A percentile compares a stretch with the other conserved stretches of the same genome.
These are phyloP conservation scores for Pholiota conissans DNA, from an alignment of 768 basidiomycete species.

Conservation along the genomic window DNA sequence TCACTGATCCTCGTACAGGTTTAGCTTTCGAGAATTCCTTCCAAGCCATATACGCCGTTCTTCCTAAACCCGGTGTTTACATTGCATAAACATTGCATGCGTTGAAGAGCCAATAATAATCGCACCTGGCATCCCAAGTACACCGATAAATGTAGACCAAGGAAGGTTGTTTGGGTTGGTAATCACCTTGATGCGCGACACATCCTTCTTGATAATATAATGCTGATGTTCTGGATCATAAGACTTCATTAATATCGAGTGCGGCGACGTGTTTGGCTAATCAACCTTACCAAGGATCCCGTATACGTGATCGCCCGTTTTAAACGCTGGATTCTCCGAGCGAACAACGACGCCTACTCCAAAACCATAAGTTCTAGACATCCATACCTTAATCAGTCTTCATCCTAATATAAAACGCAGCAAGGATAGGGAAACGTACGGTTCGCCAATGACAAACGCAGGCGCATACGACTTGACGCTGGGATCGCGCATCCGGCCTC, in stretches of 20 bases:
- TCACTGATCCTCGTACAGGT: conserved; percentile 22
- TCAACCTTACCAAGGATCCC: conserved; percentile 29
- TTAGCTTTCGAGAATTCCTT: conserved; percentile 38
- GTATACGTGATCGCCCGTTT: conserved; percentile 41
- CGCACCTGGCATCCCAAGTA: conserved; percentile 55
- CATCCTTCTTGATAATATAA: conserved; percentile 32
- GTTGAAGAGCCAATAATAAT: neutral
- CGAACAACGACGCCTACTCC: conserved; percentile 47
- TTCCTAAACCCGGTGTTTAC: too few relatives aligned
- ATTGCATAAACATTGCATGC: too few relatives aligned
- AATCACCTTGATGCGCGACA: conserved; percentile 25
- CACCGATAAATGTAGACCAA: conserved; percentile 49
- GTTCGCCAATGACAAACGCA: conserved; percentile 32
- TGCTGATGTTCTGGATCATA: conserved; percentile 35
- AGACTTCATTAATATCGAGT: too few relatives aligned
- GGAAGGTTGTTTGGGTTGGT: conserved; percentile 45
- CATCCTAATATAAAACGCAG: neutral
- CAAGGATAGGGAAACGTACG: conserved; percentile 25
- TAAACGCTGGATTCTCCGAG: conserved; percentile 33
- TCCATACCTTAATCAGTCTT: neutral
- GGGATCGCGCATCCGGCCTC: conserved; percentile 37
- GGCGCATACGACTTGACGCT: conserved; percentile 26
- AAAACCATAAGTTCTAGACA: conserved; percentile 28
- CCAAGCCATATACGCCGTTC: conserved; percentile 42
- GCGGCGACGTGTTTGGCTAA: too few relatives aligned